These are phyloP conservation scores for Pelargonium fulgidum DNA, from an alignment of 441 rosid genomes.

Conservation along the genomic window DNA sequence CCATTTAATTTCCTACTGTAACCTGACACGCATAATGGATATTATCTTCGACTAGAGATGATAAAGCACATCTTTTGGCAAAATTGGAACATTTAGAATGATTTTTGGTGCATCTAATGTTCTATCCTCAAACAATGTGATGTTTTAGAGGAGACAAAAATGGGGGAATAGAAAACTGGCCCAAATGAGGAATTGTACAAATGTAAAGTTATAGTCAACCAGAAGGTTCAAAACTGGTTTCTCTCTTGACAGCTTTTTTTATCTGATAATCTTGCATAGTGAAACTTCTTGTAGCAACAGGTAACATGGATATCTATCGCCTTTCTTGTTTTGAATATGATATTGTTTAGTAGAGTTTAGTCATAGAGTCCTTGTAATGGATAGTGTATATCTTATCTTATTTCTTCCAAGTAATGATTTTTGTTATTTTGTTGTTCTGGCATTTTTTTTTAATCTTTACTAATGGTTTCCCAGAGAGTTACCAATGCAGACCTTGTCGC, in stretches of 20 bases:
- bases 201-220: neutral
- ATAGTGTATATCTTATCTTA: neutral
- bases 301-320: neutral
- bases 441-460: conserved; percentile 20
- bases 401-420: neutral
- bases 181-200: no score
- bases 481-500: conserved; percentile 84
- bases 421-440: conserved; percentile 6
- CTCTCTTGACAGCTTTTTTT: neutral
- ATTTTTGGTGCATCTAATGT: neutral
- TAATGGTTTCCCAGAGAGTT: conserved; percentile 50
- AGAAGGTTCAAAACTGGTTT: neutral
- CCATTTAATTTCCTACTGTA: neutral
- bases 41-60: neutral
- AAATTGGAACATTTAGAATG: neutral
- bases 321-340: neutral
- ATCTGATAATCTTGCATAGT: neutral
- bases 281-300: neutral
- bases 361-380: neutral
- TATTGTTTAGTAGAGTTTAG: neutral
- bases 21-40: neutral
- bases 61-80: neutral
- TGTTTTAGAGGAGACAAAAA: neutral
- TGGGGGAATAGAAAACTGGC: neutral
- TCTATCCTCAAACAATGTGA: neutral